phyloP scores from a whole-genome alignment of 345 rosid species.

The Arabis hirsuta region DNA sequence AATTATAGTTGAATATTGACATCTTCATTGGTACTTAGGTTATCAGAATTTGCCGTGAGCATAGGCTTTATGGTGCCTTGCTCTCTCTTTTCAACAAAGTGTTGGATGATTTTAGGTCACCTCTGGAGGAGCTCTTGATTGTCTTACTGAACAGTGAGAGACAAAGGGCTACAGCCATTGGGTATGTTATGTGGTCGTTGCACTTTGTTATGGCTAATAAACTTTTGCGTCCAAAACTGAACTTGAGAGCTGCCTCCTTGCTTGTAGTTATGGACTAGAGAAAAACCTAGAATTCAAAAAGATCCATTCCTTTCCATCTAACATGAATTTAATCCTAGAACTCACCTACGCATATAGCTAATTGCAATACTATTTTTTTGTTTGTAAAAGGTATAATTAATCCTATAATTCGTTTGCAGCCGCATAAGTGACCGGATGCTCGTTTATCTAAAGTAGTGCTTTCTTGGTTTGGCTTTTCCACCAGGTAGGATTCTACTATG shows the following conservation, averaged over 20 bases:
- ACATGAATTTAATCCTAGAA: slow-evolving; percentile 16
- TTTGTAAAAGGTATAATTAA: neutral
- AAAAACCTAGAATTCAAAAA: slow-evolving; percentile 19
- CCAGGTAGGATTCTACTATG: slow-evolving; percentile 66
- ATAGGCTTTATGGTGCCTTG: slow-evolving; percentile 93
- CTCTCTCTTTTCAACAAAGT: slow-evolving; percentile 97
- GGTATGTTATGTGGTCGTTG: slow-evolving; percentile 59
- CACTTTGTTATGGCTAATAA: slow-evolving; percentile 18
- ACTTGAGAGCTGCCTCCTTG: slow-evolving; percentile 12
- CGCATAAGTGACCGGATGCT: slow-evolving; percentile 67
- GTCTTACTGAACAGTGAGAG: slow-evolving; percentile 68
- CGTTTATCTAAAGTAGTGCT: slow-evolving; percentile 95
- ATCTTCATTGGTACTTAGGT: slow-evolving; percentile 59
- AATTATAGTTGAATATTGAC: slow-evolving; percentile 32
- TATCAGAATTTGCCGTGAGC: slow-evolving; percentile 93
- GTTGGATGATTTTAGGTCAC: slow-evolving; percentile 91
- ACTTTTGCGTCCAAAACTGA: slow-evolving; percentile 20
- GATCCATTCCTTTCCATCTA: slow-evolving; percentile 19
- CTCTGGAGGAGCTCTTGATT: slow-evolving; percentile 85
- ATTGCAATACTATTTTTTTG: slow-evolving; percentile 12
- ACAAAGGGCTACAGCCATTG: slow-evolving; percentile 72
- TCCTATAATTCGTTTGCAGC: neutral
- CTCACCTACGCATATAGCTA: slow-evolving; percentile 16
- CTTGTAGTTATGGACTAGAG: slow-evolving; percentile 21
- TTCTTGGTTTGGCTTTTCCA: slow-evolving; percentile 93